Evolutionary conservation across 2,329 filamentous ascomycete genomes (phyloP).

Genomic region (Thelonectria discophora): DNA sequence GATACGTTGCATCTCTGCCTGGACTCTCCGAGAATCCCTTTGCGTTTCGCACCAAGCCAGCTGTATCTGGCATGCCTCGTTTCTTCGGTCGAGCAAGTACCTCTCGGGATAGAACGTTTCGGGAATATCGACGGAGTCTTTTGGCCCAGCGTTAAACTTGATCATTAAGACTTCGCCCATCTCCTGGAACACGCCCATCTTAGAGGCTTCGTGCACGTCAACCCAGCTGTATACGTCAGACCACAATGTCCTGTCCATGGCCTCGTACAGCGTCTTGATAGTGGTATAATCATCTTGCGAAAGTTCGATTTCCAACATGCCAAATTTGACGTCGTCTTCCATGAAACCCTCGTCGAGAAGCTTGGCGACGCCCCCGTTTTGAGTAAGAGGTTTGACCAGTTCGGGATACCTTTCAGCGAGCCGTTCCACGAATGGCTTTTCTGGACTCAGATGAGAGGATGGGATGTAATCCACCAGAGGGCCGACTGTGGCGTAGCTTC

Average conservation of each 20-base stretch:
- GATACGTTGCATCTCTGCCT: slow-evolving; percentile 38
- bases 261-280: slow-evolving; percentile 58
- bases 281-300: slow-evolving; percentile 47
- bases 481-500: slow-evolving; percentile 66
- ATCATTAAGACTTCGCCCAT: slow-evolving; percentile 62
- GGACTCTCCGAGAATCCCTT: slow-evolving; percentile 37
- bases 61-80: slow-evolving; percentile 58
- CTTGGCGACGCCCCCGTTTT: slow-evolving; percentile 43
- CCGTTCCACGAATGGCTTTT: slow-evolving; percentile 56
- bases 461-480: slow-evolving; percentile 53
- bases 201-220: slow-evolving; percentile 48
- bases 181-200: slow-evolving; percentile 55
- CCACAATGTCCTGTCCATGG: slow-evolving; percentile 60
- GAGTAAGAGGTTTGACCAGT: slow-evolving; percentile 44
- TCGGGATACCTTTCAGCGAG: slow-evolving; percentile 46
- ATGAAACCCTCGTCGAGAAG: slow-evolving; percentile 45
- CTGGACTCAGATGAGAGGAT: slow-evolving; percentile 46
- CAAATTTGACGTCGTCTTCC: slow-evolving; percentile 51
- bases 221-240: slow-evolving; percentile 50
- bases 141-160: slow-evolving; percentile 54
- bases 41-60: slow-evolving; percentile 47
- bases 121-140: slow-evolving; percentile 60
- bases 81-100: slow-evolving; percentile 57
- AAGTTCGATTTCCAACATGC: slow-evolving; percentile 54
- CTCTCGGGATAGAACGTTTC: slow-evolving; percentile 62